These are phyloP conservation scores for Isoetes taiwanensis DNA, from an alignment of 75 land plant genomes.

Conservation along the genomic window DNA sequence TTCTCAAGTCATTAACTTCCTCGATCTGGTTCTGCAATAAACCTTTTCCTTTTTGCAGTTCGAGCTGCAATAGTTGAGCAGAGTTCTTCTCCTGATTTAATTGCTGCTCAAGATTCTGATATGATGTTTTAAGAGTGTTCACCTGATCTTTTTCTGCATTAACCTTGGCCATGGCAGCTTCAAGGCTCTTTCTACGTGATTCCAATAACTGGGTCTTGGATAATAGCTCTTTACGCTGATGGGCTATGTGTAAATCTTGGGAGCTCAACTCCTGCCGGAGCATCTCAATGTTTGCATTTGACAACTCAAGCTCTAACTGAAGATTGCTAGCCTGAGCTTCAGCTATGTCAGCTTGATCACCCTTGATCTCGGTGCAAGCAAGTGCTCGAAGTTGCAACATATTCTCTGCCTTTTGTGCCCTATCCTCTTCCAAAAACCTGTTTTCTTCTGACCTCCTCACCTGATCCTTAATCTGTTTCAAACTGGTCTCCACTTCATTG, in stretches of 20 bases:
- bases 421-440: constrained; percentile 33
- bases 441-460: constrained; percentile 19
- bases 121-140: constrained; percentile 20
- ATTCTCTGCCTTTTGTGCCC: constrained; percentile 36
- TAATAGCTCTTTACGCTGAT: constrained; percentile 37
- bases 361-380: constrained; percentile 31
- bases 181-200: constrained; percentile 31
- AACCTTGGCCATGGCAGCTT: constrained; percentile 35
- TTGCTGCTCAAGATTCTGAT: constrained; percentile 41
- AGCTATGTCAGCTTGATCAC: constrained; percentile 36
- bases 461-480: constrained; percentile 41
- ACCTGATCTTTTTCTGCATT: constrained; percentile 46
- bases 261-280: constrained; percentile 31
- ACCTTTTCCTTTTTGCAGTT: constrained; percentile 34
- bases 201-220: constrained; percentile 26
- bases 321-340: constrained; percentile 43
- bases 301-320: constrained; percentile 46
- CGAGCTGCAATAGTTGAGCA: constrained; percentile 24
- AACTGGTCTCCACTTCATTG: constrained; percentile 23
- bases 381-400: constrained; percentile 39
- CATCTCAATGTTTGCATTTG: constrained; percentile 39
- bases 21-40: constrained; percentile 23
- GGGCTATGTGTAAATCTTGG: constrained; percentile 36
- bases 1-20: constrained; percentile 29
- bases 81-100: constrained; percentile 30